These are phyloP conservation scores for Ceratocystis cubensis DNA, from an alignment of 2,329 filamentous ascomycete species.

Conservation along the genomic window DNA sequence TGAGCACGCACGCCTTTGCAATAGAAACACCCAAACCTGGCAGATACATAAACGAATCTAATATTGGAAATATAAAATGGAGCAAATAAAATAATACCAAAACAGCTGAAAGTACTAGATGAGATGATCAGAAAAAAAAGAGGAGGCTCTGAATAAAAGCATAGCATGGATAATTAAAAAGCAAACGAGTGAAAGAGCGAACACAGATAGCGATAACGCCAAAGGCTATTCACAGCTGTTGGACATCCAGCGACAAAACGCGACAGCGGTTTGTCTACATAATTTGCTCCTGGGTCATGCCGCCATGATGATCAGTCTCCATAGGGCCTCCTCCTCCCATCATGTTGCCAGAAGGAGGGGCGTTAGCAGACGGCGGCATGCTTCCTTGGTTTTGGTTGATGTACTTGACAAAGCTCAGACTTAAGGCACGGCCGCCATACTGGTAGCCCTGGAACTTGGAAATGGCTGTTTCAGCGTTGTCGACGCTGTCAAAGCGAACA, in stretches of 20 bases:
- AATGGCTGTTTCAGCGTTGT: conserved; percentile 86
- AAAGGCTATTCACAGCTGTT: not conserved
- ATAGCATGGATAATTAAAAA: conserved; percentile 10
- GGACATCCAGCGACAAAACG: not conserved
- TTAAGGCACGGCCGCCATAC: conserved; percentile 88
- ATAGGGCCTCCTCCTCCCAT: conserved; percentile 53
- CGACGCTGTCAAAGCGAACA: conserved; percentile 74
- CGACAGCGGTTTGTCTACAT: conserved; percentile 47
- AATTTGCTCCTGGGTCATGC: conserved; percentile 85
- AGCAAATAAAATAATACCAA: not conserved
- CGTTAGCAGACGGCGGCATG: conserved; percentile 1
- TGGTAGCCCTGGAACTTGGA: conserved; percentile 96
- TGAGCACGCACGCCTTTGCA: too few relatives aligned
- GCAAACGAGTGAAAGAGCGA: conserved; percentile 13
- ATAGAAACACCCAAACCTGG: not conserved
- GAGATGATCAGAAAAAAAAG: not conserved
- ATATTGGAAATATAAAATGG: not conserved
- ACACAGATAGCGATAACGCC: not conserved
- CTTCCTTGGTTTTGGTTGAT: conserved; percentile 40
- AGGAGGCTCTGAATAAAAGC: not conserved
- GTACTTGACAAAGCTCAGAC: conserved; percentile 90
- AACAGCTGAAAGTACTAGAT: conserved; percentile 5
- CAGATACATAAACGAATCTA: not conserved
- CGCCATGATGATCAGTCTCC: conserved; percentile 65
- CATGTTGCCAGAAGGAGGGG: conserved; percentile 7